Evolutionary conservation across 1,139 yeast genomes (phyloP).

Genomic region (Saccharomyces hybrid): DNA sequence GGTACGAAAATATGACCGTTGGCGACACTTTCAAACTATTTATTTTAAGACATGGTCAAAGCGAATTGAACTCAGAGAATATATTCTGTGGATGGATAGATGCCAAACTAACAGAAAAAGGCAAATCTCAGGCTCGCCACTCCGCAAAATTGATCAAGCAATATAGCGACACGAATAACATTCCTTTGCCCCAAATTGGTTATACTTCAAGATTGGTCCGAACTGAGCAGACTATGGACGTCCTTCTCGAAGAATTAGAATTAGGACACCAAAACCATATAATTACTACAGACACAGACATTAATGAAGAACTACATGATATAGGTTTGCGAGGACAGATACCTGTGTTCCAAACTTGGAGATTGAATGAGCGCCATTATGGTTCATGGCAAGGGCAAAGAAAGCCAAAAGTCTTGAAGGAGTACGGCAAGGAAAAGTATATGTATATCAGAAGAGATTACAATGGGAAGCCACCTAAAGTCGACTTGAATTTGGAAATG

Average conservation of each 20-base stretch:
- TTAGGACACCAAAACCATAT: slow-evolving; percentile 18
- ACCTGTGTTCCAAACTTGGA: slow-evolving; percentile 44
- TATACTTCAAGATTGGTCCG: slow-evolving; percentile 60
- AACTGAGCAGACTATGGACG: slow-evolving; percentile 58
- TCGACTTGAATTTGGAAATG: slow-evolving; percentile 30
- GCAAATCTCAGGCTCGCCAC: slow-evolving; percentile 51
- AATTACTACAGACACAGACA: slow-evolving; percentile 15
- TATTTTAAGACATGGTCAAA: slow-evolving; percentile 58
- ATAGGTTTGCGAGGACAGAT: slow-evolving; percentile 10
- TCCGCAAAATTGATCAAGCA: slow-evolving; percentile 48
- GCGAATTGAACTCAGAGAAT: slow-evolving; percentile 62
- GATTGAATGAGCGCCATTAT: slow-evolving; percentile 71
- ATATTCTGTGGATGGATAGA: slow-evolving; percentile 79
- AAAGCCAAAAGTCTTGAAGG: slow-evolving; percentile 44
- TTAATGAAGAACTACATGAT: slow-evolving; percentile 7
- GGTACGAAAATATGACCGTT: slow-evolving; percentile 9
- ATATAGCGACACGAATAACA: slow-evolving; percentile 22
- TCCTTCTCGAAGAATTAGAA: slow-evolving; percentile 44
- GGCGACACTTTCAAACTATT: slow-evolving; percentile 23
- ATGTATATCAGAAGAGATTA: slow-evolving; percentile 61
- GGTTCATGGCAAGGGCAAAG: slow-evolving; percentile 65
- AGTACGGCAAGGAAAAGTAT: slow-evolving; percentile 52
- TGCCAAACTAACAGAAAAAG: slow-evolving; percentile 52
- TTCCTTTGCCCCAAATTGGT: slow-evolving; percentile 42
- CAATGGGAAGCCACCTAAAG: slow-evolving; percentile 59